These are phyloP conservation scores for Cavenderia fasciculata DNA, from an alignment of 78 protist species.

Conservation along the genomic window DNA sequence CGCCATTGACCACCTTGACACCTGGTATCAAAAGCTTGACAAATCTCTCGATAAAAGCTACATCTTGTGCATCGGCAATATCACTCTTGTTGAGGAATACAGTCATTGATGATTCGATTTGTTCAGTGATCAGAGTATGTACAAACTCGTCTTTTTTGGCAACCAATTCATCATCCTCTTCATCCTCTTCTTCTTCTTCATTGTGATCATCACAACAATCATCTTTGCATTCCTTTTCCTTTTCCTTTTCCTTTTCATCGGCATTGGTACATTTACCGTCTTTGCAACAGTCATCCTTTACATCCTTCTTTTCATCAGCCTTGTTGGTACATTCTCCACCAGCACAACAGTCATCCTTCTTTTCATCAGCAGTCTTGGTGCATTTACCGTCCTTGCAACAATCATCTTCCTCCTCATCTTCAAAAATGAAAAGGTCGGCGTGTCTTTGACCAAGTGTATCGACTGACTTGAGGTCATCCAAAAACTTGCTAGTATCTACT, in stretches of 20 bases:
- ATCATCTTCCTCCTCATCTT: background rate
- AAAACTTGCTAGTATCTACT: background rate
- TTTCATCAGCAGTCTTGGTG: background rate
- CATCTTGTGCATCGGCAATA: conserved; percentile 11
- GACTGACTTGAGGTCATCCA: conserved; percentile 13
- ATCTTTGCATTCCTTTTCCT: background rate
- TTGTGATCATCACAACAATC: background rate
- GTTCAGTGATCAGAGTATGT: background rate
- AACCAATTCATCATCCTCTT: conserved; percentile 3
- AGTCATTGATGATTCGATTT: conserved; percentile 18
- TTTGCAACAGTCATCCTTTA: background rate
- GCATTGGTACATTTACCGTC: background rate
- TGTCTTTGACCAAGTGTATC: conserved; percentile 15
- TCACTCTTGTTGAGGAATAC: conserved; percentile 43
- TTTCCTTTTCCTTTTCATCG: background rate
- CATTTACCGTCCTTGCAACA: background rate
- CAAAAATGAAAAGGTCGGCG: background rate
- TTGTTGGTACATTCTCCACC: too few relatives aligned
- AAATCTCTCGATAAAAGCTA: conserved; percentile 10
- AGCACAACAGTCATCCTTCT: background rate
- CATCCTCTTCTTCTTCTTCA: too few relatives aligned
- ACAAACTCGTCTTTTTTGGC: background rate
- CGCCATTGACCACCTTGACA: background rate
- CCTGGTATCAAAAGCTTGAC: conserved; percentile 16
- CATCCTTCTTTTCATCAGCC: too few relatives aligned